Evolutionary conservation across 441 rosid species (phyloP).

Genomic region (Brassica balearica): DNA sequence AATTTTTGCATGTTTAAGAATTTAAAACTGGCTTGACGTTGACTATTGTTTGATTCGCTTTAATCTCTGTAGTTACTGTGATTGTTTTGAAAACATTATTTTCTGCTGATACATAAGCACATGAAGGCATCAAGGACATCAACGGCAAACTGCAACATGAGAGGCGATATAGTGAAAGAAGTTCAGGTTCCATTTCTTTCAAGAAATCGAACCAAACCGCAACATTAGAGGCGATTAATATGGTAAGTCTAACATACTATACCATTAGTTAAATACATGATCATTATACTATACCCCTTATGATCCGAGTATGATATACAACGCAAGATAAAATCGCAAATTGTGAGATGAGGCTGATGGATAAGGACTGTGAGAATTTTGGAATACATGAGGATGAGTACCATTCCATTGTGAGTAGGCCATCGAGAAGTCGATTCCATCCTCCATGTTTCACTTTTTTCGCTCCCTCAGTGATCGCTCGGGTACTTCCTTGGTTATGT

Average conservation of each 20-base stretch:
- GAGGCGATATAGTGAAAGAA: background rate
- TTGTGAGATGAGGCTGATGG: conserved; percentile 97
- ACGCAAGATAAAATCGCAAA: conserved; percentile 94
- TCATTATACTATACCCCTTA: background rate
- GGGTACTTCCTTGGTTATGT: background rate
- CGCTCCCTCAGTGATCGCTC: background rate
- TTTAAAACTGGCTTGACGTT: too few species aligned
- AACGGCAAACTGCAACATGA: too few species aligned
- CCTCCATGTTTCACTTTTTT: background rate
- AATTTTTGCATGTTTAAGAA: too few species aligned
- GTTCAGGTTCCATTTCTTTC: background rate
- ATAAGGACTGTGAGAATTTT: conserved; percentile 92
- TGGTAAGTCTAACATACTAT: background rate
- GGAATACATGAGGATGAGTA: conserved; percentile 97
- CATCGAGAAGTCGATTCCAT: conserved; percentile 51
- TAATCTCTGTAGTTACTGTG: too few species aligned
- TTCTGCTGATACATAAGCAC: too few species aligned
- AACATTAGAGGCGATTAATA: background rate
- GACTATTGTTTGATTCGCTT: too few species aligned
- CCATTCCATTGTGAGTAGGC: conserved; percentile 91
- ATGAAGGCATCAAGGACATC: too few species aligned
- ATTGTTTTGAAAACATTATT: too few species aligned
- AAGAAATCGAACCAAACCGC: background rate
- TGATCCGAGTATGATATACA: conserved; percentile 34
- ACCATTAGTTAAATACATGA: background rate